A percentile compares a stretch with the other conserved stretches of the same genome.
Evolutionary conservation across 441 rosid genomes (phyloP).

Genomic region (Breynia disticha): DNA sequence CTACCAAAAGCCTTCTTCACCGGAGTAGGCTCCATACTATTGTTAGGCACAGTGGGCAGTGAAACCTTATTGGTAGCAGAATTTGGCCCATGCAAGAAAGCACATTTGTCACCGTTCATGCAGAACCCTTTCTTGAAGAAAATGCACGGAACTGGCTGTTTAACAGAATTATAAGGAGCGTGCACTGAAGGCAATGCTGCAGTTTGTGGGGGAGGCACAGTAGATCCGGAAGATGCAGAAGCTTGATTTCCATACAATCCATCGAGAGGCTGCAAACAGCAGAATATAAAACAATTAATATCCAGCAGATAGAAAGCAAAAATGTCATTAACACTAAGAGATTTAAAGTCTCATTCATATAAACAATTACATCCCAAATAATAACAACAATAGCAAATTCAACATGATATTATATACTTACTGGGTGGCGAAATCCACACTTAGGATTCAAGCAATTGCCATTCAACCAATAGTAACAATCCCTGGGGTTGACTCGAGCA

Average conservation of each 20-base stretch:
- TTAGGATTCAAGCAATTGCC: constrained; percentile 91
- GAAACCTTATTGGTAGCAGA: constrained; percentile 30
- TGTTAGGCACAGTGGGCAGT: constrained; percentile 22
- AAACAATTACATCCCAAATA: background rate
- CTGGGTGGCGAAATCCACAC: constrained; percentile 92
- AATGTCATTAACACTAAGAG: background rate
- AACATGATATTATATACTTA: constrained; percentile 28
- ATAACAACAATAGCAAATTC: background rate
- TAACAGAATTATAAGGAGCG: constrained; percentile 25
- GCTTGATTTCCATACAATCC: constrained; percentile 61
- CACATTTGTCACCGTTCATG: constrained; percentile 76
- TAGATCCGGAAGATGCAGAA: constrained; percentile 35
- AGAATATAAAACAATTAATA: constrained; percentile 2
- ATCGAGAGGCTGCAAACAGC: constrained; percentile 72
- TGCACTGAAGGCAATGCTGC: constrained; percentile 16
- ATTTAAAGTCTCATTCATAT: too few relatives aligned
- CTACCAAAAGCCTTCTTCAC: constrained; percentile 28
- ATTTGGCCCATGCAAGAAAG: constrained; percentile 59
- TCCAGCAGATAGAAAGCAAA: background rate
- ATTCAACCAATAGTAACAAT: constrained; percentile 91
- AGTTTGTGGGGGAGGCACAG: constrained; percentile 26
- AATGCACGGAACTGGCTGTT: constrained; percentile 66
- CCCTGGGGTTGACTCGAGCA: constrained; percentile 90
- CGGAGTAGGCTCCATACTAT: constrained; percentile 28
- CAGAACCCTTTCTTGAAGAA: constrained; percentile 82